A percentile compares a stretch with the other conserved stretches of the same genome.
These are phyloP conservation scores for Podospora tetraspora DNA, from an alignment of 495 filamentous ascomycete genomes.

Conservation along the genomic window DNA sequence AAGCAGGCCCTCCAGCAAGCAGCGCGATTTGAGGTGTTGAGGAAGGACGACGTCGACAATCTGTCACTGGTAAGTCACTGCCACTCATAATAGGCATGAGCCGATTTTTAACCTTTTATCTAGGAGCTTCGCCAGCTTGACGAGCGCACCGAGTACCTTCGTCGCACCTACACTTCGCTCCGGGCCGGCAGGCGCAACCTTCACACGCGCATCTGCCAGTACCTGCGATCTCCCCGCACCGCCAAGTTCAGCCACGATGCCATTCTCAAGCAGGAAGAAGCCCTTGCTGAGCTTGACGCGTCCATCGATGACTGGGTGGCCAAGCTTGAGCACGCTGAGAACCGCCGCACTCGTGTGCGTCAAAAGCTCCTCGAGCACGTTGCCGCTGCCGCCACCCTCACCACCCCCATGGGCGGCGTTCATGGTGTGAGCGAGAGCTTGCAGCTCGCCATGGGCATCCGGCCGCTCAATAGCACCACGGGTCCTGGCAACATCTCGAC, in stretches of 20 bases:
- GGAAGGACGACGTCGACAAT: constrained; percentile 58
- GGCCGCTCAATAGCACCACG: constrained; percentile 25
- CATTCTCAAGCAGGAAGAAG: constrained; percentile 70
- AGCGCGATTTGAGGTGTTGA: constrained; percentile 61
- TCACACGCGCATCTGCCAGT: constrained; percentile 62
- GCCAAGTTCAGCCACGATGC: constrained; percentile 62
- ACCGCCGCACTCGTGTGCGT: constrained; percentile 60
- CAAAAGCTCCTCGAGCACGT: constrained; percentile 74
- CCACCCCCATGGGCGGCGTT: constrained; percentile 26
- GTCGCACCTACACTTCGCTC: constrained; percentile 62
- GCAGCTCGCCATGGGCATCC: constrained; percentile 38
- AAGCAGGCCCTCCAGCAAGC: constrained; percentile 61
- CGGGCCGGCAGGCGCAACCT: constrained; percentile 61
- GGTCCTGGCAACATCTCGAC: constrained; percentile 42
- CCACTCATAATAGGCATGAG: background rate
- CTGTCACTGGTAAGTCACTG: constrained; percentile 50
- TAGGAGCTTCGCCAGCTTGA: constrained; percentile 66
- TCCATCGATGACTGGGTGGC: constrained; percentile 70
- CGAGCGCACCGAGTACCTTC: constrained; percentile 65
- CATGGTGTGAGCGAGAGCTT: constrained; percentile 36
- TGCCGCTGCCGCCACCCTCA: constrained; percentile 52
- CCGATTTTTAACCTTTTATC: constrained; percentile 18
- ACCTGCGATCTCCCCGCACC: constrained; percentile 56
- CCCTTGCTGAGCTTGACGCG: constrained; percentile 62
- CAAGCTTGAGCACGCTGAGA: constrained; percentile 72